Percentiles rank a stretch among this genome's conserved stretches.
phyloP scores from a whole-genome alignment of 208 protist genomes.

The Leishmania braziliensis region DNA sequence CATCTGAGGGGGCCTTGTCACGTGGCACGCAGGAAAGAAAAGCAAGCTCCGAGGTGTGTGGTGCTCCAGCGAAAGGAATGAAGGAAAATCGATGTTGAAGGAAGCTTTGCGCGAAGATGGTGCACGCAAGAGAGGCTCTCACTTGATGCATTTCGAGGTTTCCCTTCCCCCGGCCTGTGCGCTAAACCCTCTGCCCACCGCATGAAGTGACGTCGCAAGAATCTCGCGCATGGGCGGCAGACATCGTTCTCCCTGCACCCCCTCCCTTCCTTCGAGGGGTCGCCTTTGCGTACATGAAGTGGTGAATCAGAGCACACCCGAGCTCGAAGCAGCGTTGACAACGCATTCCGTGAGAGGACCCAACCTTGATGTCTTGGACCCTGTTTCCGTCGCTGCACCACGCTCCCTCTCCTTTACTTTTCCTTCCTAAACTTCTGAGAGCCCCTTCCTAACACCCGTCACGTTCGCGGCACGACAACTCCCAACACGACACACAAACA shows the following conservation, averaged over 20 bases:
- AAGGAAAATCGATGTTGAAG: background rate
- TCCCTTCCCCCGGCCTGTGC: background rate
- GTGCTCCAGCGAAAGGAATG: background rate
- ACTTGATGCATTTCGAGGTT: conserved; percentile 5
- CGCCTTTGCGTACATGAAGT: background rate
- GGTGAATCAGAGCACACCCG: background rate
- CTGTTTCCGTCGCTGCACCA: background rate
- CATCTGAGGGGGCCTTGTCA: background rate
- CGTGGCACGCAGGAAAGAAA: background rate
- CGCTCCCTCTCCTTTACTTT: background rate
- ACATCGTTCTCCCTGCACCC: background rate
- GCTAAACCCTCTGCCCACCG: background rate
- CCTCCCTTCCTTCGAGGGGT: background rate
- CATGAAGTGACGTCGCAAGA: background rate
- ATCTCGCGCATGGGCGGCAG: background rate
- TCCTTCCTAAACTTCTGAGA: background rate
- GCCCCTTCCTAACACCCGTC: background rate
- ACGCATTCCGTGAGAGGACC: background rate
- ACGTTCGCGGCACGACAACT: background rate
- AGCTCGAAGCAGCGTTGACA: background rate
- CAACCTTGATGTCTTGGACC: background rate
- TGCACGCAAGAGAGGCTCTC: background rate
- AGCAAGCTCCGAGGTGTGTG: background rate
- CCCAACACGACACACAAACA: background rate
- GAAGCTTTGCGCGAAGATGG: background rate